A percentile compares a stretch with the other conserved stretches of the same genome.
Conservation (phyloP, 176 grass and related monocot genomes). For the Saccharum officinarum region DNA sequence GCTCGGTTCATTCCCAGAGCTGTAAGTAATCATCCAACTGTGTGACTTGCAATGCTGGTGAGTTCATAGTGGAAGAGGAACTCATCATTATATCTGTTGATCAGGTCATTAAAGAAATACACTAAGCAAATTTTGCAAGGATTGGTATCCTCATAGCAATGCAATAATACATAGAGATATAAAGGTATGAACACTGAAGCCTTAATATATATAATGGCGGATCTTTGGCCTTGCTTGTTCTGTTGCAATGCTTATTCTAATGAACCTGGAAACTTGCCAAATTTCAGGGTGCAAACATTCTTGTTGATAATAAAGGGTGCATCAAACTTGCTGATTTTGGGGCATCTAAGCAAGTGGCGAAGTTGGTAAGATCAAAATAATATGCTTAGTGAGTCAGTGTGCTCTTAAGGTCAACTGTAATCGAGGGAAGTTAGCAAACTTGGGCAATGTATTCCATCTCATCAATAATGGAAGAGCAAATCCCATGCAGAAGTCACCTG, state of each 20-base stretch:
- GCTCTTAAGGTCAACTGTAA: conserved; percentile 4
- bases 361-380: conserved; percentile 59
- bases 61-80: background rate
- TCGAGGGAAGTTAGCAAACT: background rate
- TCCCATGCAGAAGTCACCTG: background rate
- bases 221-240: background rate
- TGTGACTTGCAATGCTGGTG: conserved; percentile 4
- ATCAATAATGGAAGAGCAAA: background rate
- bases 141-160: conserved; percentile 88
- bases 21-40: conserved; percentile 51
- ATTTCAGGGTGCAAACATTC: conserved; percentile 96
- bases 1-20: conserved; percentile 91
- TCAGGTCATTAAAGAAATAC: conserved; percentile 98
- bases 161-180: conserved; percentile 99
- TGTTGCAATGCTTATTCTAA: background rate
- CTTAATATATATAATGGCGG: conserved; percentile 6
- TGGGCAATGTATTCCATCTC: background rate
- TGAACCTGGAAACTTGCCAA: conserved; percentile 6
- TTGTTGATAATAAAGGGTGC: conserved; percentile 99
- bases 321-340: conserved; percentile 99
- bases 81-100: conserved; percentile 34
- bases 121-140: conserved; percentile 93
- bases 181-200: conserved; percentile 61
- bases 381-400: conserved; percentile 17
- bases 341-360: conserved; percentile 95